phyloP scores from a whole-genome alignment of 148 eudicot species.

The Euryodendron excelsum region DNA sequence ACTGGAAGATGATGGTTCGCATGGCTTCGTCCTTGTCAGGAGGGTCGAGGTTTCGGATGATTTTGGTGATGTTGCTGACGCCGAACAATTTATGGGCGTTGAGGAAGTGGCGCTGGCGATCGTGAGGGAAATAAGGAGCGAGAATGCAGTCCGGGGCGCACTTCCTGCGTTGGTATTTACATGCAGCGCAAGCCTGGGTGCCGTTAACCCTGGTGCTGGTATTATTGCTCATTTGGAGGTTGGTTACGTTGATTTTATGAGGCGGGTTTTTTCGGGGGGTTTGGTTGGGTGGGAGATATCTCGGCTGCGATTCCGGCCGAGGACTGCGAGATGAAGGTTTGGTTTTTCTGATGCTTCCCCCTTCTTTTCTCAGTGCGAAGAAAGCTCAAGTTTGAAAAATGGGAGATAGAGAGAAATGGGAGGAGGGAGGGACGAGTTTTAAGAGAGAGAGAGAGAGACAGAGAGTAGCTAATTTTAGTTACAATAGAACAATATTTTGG shows the following conservation, averaged over 20 bases:
- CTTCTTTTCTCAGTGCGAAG: slow-evolving; percentile 37
- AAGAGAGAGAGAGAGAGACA: slow-evolving; percentile 22
- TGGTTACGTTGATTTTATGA: background rate
- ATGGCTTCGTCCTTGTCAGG: slow-evolving; percentile 63
- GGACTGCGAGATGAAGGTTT: slow-evolving; percentile 14
- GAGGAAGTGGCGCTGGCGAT: slow-evolving; percentile 58
- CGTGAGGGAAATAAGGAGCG: slow-evolving; percentile 83
- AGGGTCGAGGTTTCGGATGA: slow-evolving; percentile 45
- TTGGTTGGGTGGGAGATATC: slow-evolving; percentile 41
- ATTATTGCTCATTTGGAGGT: slow-evolving; percentile 7
- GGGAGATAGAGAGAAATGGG: slow-evolving; percentile 37
- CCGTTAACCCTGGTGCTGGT: slow-evolving; percentile 24
- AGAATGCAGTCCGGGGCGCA: slow-evolving; percentile 69
- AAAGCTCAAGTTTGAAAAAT: slow-evolving; percentile 7
- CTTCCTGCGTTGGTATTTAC: slow-evolving; percentile 77
- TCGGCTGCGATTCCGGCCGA: slow-evolving; percentile 67
- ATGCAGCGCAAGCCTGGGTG: slow-evolving; percentile 83
- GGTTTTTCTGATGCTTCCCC: slow-evolving; percentile 32
- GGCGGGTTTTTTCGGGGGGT: slow-evolving; percentile 9
- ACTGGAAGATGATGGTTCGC: slow-evolving; percentile 67
- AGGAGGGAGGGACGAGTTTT: slow-evolving; percentile 7
- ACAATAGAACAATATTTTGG: background rate
- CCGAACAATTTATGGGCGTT: slow-evolving; percentile 90
- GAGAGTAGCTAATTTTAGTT: slow-evolving; percentile 20
- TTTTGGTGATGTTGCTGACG: slow-evolving; percentile 83